A percentile compares a stretch with the other conserved stretches of the same genome.
phyloP scores from a whole-genome alignment of 495 filamentous ascomycete species.

The Penicilliopsis zonata region DNA sequence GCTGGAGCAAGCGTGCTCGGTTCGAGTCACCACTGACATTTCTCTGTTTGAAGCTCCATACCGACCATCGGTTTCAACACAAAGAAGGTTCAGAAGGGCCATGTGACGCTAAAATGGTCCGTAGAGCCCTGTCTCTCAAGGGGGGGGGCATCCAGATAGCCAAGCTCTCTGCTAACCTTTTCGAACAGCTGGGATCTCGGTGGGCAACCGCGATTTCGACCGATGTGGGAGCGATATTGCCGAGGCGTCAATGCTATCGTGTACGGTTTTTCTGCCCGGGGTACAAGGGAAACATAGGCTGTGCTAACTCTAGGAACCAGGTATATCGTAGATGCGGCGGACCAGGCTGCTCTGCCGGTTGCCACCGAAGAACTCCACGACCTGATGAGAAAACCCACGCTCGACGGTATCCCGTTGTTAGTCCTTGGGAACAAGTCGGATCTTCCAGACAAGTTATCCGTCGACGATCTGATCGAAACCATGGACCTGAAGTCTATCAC shows the following conservation, averaged over 20 bases:
- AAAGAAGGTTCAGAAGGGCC: conserved; percentile 94
- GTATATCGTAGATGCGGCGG: conserved; percentile 92
- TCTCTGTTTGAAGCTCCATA: conserved; percentile 61
- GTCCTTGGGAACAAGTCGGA: conserved; percentile 98
- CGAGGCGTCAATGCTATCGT: conserved; percentile 96
- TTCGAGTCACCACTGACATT: conserved; percentile 26
- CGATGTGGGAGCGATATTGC: conserved; percentile 99
- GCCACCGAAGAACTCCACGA: conserved; percentile 87
- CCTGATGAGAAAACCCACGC: conserved; percentile 70
- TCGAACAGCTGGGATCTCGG: conserved; percentile 78
- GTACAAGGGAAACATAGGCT: conserved; percentile 3
- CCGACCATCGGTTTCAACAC: conserved; percentile 98
- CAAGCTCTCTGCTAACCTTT: neutral
- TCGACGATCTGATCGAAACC: conserved; percentile 89
- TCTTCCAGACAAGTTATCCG: conserved; percentile 71
- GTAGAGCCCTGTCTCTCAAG: no score
- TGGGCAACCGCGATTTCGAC: conserved; percentile 90
- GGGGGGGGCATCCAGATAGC: no score
- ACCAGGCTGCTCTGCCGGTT: conserved; percentile 65
- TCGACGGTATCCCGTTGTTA: conserved; percentile 87
- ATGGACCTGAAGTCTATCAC: conserved; percentile 84
- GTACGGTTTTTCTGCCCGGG: conserved; percentile 27
- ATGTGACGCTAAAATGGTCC: conserved; percentile 96
- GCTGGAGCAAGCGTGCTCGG: no score
- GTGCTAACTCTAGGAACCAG: conserved; percentile 19